These are phyloP conservation scores for Basipetospora chlamydospora DNA, from an alignment of 2,329 filamentous ascomycete species.

Conservation along the genomic window DNA sequence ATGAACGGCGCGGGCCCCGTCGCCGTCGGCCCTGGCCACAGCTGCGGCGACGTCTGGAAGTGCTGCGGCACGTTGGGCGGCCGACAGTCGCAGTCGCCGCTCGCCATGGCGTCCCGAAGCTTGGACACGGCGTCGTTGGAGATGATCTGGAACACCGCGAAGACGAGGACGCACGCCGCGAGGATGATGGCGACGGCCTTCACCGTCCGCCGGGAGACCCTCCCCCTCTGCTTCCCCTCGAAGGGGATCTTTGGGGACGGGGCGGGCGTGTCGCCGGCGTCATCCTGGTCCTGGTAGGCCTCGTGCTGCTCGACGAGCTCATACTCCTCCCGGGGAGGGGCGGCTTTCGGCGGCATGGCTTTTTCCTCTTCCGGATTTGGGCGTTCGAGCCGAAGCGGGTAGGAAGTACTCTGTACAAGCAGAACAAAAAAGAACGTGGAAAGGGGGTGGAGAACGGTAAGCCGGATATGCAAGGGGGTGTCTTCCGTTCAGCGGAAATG, in stretches of 20 bases:
- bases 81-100: constrained; percentile 14
- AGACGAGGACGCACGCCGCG: constrained; percentile 3
- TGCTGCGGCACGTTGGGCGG: constrained; percentile 40
- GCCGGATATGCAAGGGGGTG: too few relatives aligned
- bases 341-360: constrained; percentile 1
- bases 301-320: constrained; percentile 5
- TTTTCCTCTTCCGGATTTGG: too few relatives aligned
- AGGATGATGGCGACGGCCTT: constrained; percentile 1
- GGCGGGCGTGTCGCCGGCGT: neutral
- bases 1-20: constrained; percentile 57
- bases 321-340: neutral
- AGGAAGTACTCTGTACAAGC: too few relatives aligned
- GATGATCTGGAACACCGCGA: constrained; percentile 3
- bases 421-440: too few relatives aligned
- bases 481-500: too few relatives aligned
- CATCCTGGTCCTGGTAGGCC: neutral
- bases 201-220: neutral
- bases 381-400: too few relatives aligned
- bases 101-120: constrained; percentile 1
- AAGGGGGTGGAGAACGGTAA: too few relatives aligned
- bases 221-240: neutral
- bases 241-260: neutral
- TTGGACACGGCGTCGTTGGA: constrained; percentile 3
- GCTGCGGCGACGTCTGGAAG: constrained; percentile 45
- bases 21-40: constrained; percentile 51